Evolutionary conservation across 257 asterid genomes (phyloP).

Genomic region (Fraxinus quadrangulata): DNA sequence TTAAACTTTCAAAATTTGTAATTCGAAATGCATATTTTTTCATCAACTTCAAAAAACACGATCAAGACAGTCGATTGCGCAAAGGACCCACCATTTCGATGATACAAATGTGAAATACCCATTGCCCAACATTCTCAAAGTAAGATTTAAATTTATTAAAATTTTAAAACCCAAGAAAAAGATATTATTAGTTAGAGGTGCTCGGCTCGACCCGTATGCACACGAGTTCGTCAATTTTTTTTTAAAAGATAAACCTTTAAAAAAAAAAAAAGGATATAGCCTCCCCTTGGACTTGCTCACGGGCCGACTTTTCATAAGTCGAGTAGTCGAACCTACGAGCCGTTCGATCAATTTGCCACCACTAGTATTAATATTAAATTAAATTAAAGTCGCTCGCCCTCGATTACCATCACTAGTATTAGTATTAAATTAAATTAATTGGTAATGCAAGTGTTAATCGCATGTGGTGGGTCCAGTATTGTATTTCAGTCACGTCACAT

Average conservation of each 20-base stretch:
- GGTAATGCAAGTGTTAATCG: not conserved
- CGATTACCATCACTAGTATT: no score
- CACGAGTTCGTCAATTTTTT: no score
- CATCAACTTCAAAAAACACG: not conserved
- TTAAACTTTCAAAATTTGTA: not conserved
- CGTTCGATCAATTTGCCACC: no score
- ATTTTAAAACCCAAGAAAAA: no score
- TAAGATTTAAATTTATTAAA: not conserved
- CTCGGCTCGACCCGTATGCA: no score
- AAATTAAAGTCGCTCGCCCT: no score
- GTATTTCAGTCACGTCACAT: constrained; percentile 23
- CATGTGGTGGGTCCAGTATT: constrained; percentile 10
- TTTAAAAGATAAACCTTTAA: no score
- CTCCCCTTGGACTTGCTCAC: no score
- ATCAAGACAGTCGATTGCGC: not conserved
- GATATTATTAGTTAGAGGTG: not conserved
- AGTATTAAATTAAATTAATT: not conserved
- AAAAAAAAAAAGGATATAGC: no score
- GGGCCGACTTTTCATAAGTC: no score
- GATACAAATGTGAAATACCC: not conserved
- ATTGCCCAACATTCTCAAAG: not conserved
- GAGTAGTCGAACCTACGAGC: no score
- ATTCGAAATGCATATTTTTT: not conserved
- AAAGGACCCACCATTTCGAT: not conserved
- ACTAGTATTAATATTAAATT: no score